phyloP scores from a whole-genome alignment of 352 stramenopile genomes.

The Globisporangium radiosum region DNA sequence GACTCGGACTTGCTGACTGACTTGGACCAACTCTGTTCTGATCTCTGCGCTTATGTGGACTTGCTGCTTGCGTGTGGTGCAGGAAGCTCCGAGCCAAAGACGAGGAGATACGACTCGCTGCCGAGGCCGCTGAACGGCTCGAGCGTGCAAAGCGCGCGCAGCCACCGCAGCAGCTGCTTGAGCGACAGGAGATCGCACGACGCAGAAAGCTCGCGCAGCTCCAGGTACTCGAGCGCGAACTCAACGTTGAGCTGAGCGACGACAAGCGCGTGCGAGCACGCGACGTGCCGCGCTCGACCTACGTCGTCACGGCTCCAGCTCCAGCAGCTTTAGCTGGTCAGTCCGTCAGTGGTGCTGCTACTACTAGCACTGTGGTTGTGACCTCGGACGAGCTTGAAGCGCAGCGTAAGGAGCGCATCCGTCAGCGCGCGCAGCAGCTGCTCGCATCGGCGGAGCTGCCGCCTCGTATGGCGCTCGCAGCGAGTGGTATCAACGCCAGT shows the following conservation, averaged over 20 bases:
- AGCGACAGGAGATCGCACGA: constrained; percentile 36
- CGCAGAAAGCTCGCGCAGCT: constrained; percentile 37
- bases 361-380: background rate
- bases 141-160: constrained; percentile 35
- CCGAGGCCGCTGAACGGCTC: constrained; percentile 24
- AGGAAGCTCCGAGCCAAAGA: constrained; percentile 41
- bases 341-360: constrained; percentile 7
- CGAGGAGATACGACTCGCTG: constrained; percentile 22
- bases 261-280: constrained; percentile 38
- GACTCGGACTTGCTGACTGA: too few species aligned
- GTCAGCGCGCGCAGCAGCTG: constrained; percentile 33
- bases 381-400: constrained; percentile 23
- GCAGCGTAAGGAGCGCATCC: constrained; percentile 44
- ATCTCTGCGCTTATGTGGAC: too few species aligned
- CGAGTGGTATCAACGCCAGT: constrained; percentile 2
- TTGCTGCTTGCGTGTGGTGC: background rate
- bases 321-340: background rate
- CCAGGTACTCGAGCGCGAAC: constrained; percentile 24
- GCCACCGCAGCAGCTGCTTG: constrained; percentile 43
- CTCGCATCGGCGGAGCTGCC: constrained; percentile 39
- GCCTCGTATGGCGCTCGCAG: constrained; percentile 35
- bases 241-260: constrained; percentile 25
- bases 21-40: too few species aligned
- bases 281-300: constrained; percentile 47
- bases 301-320: constrained; percentile 16